phyloP scores from a whole-genome alignment of 306 rosid species.

The Malus orientalis region DNA sequence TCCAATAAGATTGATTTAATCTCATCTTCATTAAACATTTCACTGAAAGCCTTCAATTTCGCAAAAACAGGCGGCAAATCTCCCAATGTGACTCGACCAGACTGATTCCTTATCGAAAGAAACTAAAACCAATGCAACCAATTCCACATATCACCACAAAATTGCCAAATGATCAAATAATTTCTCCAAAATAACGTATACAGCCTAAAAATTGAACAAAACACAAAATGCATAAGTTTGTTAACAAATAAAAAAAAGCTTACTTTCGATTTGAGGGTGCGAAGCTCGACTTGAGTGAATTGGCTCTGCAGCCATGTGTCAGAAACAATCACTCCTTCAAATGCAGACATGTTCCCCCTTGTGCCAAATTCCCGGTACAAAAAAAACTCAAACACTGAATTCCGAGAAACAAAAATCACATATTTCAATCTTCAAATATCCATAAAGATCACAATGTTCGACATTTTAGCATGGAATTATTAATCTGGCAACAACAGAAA shows the following conservation, averaged over 20 bases:
- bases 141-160: slow-evolving; percentile 13
- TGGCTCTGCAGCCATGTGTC: slow-evolving; percentile 92
- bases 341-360: slow-evolving; percentile 66
- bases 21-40: slow-evolving; percentile 59
- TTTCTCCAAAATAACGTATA: not conserved
- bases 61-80: slow-evolving; percentile 64
- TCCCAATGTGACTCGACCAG: slow-evolving; percentile 50
- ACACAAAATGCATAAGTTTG: not conserved
- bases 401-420: slow-evolving; percentile 10
- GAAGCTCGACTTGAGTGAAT: slow-evolving; percentile 98
- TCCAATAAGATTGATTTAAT: slow-evolving; percentile 46
- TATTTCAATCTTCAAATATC: not conserved
- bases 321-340: slow-evolving; percentile 86
- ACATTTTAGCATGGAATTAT: slow-evolving; percentile 2
- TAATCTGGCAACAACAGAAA: not conserved
- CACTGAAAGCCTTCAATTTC: slow-evolving; percentile 54
- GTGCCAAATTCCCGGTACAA: slow-evolving; percentile 18
- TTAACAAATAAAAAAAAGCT: slow-evolving; percentile 4
- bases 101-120: slow-evolving; percentile 59
- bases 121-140: slow-evolving; percentile 43
- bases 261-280: slow-evolving; percentile 87
- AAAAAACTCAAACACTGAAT: slow-evolving; percentile 18
- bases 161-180: slow-evolving; percentile 4
- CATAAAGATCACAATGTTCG: not conserved
- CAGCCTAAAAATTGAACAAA: not conserved